A percentile compares a stretch with the other conserved stretches of the same genome.
phyloP scores from a whole-genome alignment of 1,284 basidiomycete genomes.

The Trametes sp. region DNA sequence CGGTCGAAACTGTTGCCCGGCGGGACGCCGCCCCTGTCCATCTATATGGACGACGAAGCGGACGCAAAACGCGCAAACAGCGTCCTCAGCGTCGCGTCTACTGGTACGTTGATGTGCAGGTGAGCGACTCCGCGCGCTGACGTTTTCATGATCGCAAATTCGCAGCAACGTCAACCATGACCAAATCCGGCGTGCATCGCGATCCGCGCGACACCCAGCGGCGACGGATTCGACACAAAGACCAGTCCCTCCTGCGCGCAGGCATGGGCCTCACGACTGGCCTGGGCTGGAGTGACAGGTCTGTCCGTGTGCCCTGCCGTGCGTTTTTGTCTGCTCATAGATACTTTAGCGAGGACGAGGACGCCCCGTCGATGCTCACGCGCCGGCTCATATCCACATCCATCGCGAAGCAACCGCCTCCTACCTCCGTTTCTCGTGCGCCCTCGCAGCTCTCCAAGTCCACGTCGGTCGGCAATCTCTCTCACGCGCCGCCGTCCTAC shows the following conservation, averaged over 20 bases:
- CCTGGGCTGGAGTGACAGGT: slow-evolving; percentile 86
- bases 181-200: slow-evolving; percentile 62
- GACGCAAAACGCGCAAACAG: slow-evolving; percentile 33
- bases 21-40: slow-evolving; percentile 26
- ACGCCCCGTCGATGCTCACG: slow-evolving; percentile 78
- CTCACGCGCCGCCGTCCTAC: slow-evolving; percentile 23
- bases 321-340: neutral
- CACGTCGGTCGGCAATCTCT: slow-evolving; percentile 20
- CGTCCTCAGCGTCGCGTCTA: slow-evolving; percentile 40
- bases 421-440: slow-evolving; percentile 23
- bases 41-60: slow-evolving; percentile 29
- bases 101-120: slow-evolving; percentile 25
- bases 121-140: slow-evolving; percentile 1
- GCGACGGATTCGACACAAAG: slow-evolving; percentile 72
- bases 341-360: slow-evolving; percentile 73
- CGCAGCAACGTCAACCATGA: slow-evolving; percentile 50
- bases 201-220: slow-evolving; percentile 71
- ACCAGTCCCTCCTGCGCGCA: slow-evolving; percentile 69
- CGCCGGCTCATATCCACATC: slow-evolving; percentile 67
- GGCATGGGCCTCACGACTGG: slow-evolving; percentile 84
- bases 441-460: slow-evolving; percentile 33
- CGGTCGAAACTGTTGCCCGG: slow-evolving; percentile 68
- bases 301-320: slow-evolving; percentile 24
- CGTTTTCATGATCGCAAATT: neutral
- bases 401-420: slow-evolving; percentile 50